Conservation (phyloP, 2,329 filamentous ascomycete species). For the Trichoderma sp. region DNA sequence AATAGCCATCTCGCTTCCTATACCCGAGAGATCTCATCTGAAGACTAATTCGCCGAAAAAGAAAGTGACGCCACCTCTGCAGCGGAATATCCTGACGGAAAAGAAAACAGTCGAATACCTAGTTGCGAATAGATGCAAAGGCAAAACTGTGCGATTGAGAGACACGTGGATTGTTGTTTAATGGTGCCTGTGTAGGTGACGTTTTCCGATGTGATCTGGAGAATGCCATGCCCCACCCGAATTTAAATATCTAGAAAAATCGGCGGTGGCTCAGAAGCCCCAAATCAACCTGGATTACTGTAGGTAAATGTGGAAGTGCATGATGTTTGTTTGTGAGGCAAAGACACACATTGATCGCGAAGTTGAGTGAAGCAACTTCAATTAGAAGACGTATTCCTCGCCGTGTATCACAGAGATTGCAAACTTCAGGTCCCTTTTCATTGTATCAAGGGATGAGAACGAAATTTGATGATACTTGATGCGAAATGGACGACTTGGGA, state of each 20-base stretch:
- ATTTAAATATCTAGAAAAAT: not conserved
- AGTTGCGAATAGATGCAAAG: not conserved
- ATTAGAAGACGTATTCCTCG: not conserved
- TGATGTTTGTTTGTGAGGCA: not conserved
- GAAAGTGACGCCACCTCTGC: not conserved
- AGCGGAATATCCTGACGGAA: not conserved
- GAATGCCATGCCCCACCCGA: not conserved
- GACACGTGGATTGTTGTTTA: not conserved
- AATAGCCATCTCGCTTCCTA: not conserved
- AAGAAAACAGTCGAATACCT: not conserved
- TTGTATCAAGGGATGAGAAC: not conserved
- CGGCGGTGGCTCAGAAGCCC: not conserved
- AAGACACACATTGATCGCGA: not conserved
- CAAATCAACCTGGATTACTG: not conserved
- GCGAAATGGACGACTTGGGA: not conserved
- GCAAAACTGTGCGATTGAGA: not conserved
- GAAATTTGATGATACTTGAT: not conserved
- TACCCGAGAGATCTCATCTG: not conserved
- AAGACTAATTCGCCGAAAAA: not conserved
- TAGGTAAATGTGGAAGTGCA: not conserved
- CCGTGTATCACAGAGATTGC: not conserved
- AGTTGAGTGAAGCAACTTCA: not conserved
- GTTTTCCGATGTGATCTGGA: not conserved
- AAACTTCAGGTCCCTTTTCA: not conserved
- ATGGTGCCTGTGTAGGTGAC: not conserved